These are phyloP conservation scores for Tulasnella sp. DNA, from an alignment of 768 basidiomycete species.

Conservation along the genomic window DNA sequence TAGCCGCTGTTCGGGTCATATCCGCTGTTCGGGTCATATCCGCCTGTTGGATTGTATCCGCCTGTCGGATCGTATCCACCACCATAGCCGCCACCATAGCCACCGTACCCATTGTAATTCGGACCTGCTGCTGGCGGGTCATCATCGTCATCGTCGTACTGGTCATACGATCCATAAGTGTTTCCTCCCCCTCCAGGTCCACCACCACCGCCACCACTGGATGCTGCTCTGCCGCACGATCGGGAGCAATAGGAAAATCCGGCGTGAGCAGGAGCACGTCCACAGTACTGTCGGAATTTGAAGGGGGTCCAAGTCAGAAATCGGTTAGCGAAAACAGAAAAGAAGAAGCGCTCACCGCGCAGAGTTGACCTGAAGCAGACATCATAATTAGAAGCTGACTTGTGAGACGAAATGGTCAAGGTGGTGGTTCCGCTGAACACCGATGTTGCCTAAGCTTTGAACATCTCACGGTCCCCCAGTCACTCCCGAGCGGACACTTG, in stretches of 20 bases:
- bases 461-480: not conserved
- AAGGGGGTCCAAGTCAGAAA: not conserved
- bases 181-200: not conserved
- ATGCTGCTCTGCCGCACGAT: not conserved
- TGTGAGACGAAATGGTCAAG: not conserved
- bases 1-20: not conserved
- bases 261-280: not conserved
- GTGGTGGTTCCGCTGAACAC: not conserved
- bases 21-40: not conserved
- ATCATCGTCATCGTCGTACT: not conserved
- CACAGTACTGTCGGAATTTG: conserved; percentile 2
- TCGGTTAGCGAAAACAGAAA: not conserved
- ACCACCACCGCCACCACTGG: not conserved
- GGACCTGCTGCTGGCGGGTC: not conserved
- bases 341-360: not conserved
- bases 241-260: conserved; percentile 1
- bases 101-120: not conserved
- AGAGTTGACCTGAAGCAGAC: not conserved
- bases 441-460: not conserved
- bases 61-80: not conserved
- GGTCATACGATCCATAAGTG: not conserved
- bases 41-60: not conserved
- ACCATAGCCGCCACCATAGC: not conserved
- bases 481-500: not conserved
- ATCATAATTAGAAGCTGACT: not conserved